These are phyloP conservation scores for Plectosphaerella plurivora DNA, from an alignment of 2,329 filamentous ascomycete species.

Conservation along the genomic window DNA sequence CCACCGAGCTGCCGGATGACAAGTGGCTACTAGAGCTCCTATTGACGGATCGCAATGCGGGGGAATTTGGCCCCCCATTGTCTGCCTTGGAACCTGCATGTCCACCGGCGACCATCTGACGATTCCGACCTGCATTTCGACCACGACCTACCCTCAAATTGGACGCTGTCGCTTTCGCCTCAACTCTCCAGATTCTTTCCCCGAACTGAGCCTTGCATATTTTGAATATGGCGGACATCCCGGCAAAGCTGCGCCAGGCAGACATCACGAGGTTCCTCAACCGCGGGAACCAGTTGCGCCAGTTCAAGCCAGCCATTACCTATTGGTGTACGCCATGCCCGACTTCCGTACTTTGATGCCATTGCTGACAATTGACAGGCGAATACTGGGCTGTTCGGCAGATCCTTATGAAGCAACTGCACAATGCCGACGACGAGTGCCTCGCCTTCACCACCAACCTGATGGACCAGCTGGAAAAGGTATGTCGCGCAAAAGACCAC, in stretches of 20 bases:
- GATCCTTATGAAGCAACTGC: constrained; percentile 76
- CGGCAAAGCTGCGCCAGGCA: constrained; percentile 68
- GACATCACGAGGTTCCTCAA: constrained; percentile 82
- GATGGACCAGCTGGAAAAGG: constrained; percentile 88
- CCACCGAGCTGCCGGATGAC: constrained; percentile 1
- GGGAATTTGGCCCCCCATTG: background rate
- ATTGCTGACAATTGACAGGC: constrained; percentile 41
- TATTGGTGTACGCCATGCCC: constrained; percentile 80
- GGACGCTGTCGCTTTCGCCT: background rate
- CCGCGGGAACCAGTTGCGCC: constrained; percentile 79
- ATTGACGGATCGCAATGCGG: background rate
- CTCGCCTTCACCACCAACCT: constrained; percentile 75
- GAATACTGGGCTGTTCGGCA: constrained; percentile 92
- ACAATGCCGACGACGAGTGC: constrained; percentile 73
- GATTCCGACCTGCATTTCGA: background rate
- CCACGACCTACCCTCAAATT: background rate
- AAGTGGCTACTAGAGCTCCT: background rate
- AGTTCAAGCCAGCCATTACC: constrained; percentile 78
- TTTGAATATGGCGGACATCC: constrained; percentile 66
- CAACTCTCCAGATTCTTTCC: background rate
- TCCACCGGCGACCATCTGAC: background rate
- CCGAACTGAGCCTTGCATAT: background rate
- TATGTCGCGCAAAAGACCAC: constrained; percentile 24
- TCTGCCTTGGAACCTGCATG: background rate
- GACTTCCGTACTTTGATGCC: background rate